Evolutionary conservation across 2,329 filamentous ascomycete genomes (phyloP), one percentile per base, ranked within the genome.

Genomic region (Pseudogymnoascus sp.): DNA sequence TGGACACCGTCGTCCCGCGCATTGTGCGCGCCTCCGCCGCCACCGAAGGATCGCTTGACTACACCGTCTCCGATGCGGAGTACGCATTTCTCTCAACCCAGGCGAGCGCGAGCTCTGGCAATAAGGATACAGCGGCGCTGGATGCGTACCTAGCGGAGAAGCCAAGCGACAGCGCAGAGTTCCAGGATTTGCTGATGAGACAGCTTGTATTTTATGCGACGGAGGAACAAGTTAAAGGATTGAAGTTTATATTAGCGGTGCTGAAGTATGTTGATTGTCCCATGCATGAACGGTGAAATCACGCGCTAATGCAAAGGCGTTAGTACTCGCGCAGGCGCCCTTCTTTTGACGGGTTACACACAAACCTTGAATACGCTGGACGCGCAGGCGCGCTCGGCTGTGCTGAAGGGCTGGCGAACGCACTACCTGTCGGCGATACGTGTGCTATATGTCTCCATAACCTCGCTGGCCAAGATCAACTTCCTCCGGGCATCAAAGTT

Each of bases 321-420:
- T 47, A 89, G 85, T 63, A 85, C 84, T 20, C 80, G 82, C 34
- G 70, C 80, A 3, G 87, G 87, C 25, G 83, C 84, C 22, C 73
- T 88, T n/a, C 70, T 88, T 4, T 75, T 90, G 54, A 91, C 88
- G 0, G 87, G 88, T n/a, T 82, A 85, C 69, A 77, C 81, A 65
- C 81, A 79, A 0, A 83, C 86, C 1, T 72, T 90, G 54, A 77
- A 83, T 60, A 74, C 82, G 59, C 87, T 89, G 65, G 80, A 87
- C 0, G 66, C 84, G 18, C 72, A 79, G 34, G 74, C 83, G 18
- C 82, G 88, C 37, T 80, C 88, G 69, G 74, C 78, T 28, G 83
- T 91, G 57, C 65, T 91, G 37, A 77, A 81, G 59, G 73, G 76
- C 30, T 91, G 89, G 89, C 69, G 74, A n/a, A 76, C 70, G 2